Conservation (phyloP, 2,329 filamentous ascomycete species). For the Gaeumannomyces tritici region DNA sequence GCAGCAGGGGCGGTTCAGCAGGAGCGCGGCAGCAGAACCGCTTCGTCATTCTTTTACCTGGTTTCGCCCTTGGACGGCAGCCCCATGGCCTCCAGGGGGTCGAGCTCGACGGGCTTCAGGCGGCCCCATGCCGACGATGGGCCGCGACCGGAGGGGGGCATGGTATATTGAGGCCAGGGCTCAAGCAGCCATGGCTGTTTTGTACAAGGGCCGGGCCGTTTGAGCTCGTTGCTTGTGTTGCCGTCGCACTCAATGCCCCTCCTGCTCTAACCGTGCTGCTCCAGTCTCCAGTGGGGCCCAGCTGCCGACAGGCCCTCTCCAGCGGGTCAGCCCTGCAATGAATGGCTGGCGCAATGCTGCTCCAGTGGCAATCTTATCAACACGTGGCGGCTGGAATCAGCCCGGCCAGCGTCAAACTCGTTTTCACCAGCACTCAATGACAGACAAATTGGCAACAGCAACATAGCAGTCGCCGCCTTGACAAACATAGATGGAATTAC, state of each 20-base stretch:
- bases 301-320: background rate
- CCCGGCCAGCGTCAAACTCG: too few relatives aligned
- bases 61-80: slow-evolving; percentile 87
- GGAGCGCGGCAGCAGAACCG: background rate
- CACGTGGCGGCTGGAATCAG: background rate
- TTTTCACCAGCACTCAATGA: too few relatives aligned
- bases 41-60: slow-evolving; percentile 40
- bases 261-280: background rate
- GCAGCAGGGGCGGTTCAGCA: background rate
- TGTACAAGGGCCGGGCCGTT: too few relatives aligned
- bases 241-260: too few relatives aligned
- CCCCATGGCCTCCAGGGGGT: slow-evolving; percentile 73
- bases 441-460: background rate
- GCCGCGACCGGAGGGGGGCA: slow-evolving; percentile 18
- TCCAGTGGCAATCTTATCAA: background rate
- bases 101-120: slow-evolving; percentile 63
- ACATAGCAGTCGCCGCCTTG: background rate
- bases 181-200: background rate
- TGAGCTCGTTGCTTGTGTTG: background rate
- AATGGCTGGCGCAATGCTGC: too few relatives aligned
- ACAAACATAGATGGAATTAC: background rate
- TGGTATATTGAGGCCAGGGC: background rate
- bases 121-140: slow-evolving; percentile 55
- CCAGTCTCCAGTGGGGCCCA: background rate
- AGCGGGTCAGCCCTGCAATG: too few relatives aligned